Base-by-base conservation (phyloP, 352 stramenopile species). In the Aphanomyces invadans region DNA sequence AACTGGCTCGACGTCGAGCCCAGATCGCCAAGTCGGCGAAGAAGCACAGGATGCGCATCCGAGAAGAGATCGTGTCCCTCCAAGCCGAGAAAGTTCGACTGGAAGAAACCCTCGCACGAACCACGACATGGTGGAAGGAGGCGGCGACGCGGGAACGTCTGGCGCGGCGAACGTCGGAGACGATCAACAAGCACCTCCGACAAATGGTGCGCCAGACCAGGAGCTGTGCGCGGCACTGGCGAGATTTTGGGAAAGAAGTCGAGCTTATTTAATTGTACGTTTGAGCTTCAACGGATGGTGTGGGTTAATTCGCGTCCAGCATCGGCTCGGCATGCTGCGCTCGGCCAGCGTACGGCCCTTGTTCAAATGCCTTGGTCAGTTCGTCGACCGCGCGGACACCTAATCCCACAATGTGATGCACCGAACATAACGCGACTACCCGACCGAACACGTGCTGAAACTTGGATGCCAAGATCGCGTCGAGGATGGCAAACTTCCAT, bases 401-500 rank as follows among this genome's bases (percentile, higher is more conserved):
- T 60, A n/a, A n/a, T n/a, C n/a, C n/a, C n/a, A n/a, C n/a, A n/a
- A n/a, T n/a, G n/a, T n/a, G n/a, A n/a, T n/a, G n/a, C n/a, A n/a
- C n/a, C 19, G 4, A 53, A 53, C 11, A 32, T 11, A 56, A 28
- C n/a, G 49, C 2, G 25, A 15, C 25, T 26, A 26, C 45, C n/a
- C n/a, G n/a, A 87, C 80, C 79, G 25, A 94, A 66, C n/a, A 78
- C 69, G 31, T 71, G 54, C 59, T 77, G 70, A 57, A 87, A 91
- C 15, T 74, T 80, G n/a, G 83, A 92, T 11, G 74, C 79, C 15
- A 92, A 23, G 10, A 92, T 59, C 25, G 82, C 80, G 45, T 93
- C 86, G n/a, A 90, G 74, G 56, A 95, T 73, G 7, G 86, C 81
- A 69, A 95, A 95, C 69, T 95, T 95, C 86, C 86, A 95, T 73